Evolutionary conservation across 1,284 basidiomycete genomes (phyloP), one percentile per base, ranked within the genome.

Genomic region (Golubevia sp.): DNA sequence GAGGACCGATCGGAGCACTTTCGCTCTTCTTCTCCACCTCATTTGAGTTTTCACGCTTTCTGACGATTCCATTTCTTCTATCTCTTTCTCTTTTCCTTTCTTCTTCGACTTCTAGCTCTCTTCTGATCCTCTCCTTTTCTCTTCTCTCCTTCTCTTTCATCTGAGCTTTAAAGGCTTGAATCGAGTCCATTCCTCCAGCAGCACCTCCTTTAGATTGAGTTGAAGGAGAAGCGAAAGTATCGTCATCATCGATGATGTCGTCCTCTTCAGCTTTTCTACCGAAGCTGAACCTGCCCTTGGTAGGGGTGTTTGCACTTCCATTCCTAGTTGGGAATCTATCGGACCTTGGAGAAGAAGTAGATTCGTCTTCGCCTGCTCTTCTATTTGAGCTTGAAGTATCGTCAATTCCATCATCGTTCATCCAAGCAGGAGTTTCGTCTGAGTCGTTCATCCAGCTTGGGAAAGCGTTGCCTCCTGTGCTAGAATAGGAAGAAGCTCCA

Each of bases 401-500:
- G 21, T 70, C 63, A 18, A 91, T 89, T 67, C 91, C 87, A 76
- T 92, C 92, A n/a, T 91, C 90, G 69, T 92, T 91, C 91, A 94
- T 93, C 92, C 92, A 94, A 18, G 92, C 92, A 21, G 92, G 92
- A 77, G 93, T 91, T 90, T 92, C 85, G 91, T 91, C 77, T 87
- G 89, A 74, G 90, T 89, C 74, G 34, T 62, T 74, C 49, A 70
- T 62, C 74, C 74, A 77, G 2, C 71, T 54, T 49, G 71, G 70
- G 49, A 24, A 38, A 38, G 21, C 24, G 6, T 26, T 26, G 25
- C 57, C 34, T 21, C n/a, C 18, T 18, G 34, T 52, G 6, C 38
- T 38, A 26, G 49, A n/a, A 11, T 18, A 18, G 18, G 11, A 8
- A 44, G 11, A 13, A 13, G 56, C 8, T 13, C 18, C 49, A 48